Evolutionary conservation across 495 filamentous ascomycete species (phyloP).

Genomic region (Penicillium goetzii): DNA sequence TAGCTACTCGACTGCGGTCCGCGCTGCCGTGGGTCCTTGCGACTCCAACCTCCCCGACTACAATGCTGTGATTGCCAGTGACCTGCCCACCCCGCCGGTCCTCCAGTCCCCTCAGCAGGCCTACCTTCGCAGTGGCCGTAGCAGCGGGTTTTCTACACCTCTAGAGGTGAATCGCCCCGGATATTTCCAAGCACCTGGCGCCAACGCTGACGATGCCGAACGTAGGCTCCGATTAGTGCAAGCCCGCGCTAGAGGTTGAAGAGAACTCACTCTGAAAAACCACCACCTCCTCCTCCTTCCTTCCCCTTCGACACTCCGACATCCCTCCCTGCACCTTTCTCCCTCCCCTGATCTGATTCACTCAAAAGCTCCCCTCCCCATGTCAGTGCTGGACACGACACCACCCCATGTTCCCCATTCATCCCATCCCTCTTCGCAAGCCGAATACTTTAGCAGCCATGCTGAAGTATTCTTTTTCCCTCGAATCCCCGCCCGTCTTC

Average conservation of each 20-base stretch:
- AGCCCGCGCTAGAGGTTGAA: slow-evolving; percentile 40
- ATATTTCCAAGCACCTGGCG: slow-evolving; percentile 29
- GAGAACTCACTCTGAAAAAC: neutral
- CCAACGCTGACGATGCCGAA: slow-evolving; percentile 44
- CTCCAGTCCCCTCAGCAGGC: slow-evolving; percentile 51
- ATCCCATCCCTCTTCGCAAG: neutral
- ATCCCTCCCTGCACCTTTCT: neutral
- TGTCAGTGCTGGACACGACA: slow-evolving; percentile 27
- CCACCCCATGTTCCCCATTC: neutral
- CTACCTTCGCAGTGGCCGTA: slow-evolving; percentile 38
- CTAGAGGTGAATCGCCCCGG: slow-evolving; percentile 42
- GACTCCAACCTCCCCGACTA: slow-evolving; percentile 58
- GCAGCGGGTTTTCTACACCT: slow-evolving; percentile 34
- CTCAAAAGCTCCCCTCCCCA: neutral
- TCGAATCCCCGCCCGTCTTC: neutral
- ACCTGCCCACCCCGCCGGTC: slow-evolving; percentile 28
- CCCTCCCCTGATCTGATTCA: neutral
- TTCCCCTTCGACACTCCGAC: neutral
- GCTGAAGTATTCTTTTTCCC: neutral
- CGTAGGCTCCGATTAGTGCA: slow-evolving; percentile 46
- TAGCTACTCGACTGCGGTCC: slow-evolving; percentile 78
- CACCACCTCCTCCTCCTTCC: neutral
- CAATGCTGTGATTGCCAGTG: slow-evolving; percentile 48
- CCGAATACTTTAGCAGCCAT: neutral
- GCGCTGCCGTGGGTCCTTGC: slow-evolving; percentile 55